phyloP scores from a whole-genome alignment of 352 stramenopile species.

The Globisporangium middletonii region DNA sequence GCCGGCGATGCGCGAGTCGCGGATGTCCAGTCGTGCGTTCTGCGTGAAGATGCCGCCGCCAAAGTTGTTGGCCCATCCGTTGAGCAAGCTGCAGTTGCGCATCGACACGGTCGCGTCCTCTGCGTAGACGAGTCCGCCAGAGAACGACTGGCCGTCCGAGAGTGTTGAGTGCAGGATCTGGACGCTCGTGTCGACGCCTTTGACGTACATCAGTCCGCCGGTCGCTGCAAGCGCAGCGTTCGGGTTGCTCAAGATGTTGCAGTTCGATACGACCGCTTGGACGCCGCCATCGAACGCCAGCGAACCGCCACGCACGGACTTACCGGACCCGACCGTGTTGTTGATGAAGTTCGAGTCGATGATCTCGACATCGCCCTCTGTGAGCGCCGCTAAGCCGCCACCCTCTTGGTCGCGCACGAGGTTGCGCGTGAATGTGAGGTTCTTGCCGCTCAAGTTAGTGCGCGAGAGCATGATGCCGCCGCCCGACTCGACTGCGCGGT shows the following conservation, averaged over 20 bases:
- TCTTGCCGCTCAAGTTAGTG: slow-evolving; percentile 17
- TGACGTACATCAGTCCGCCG: slow-evolving; percentile 42
- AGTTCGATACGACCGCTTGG: slow-evolving; percentile 21
- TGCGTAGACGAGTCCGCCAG: slow-evolving; percentile 43
- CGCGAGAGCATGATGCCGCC: slow-evolving; percentile 23
- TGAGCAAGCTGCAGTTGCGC: slow-evolving; percentile 26
- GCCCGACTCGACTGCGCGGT: slow-evolving; percentile 19
- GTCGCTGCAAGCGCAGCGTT: slow-evolving; percentile 18
- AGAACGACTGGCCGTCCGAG: slow-evolving; percentile 27
- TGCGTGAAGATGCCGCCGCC: slow-evolving; percentile 40
- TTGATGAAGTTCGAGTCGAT: slow-evolving; percentile 27
- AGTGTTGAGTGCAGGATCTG: slow-evolving; percentile 31
- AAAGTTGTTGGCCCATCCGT: slow-evolving; percentile 39
- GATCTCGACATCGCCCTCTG: slow-evolving; percentile 11
- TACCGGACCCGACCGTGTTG: slow-evolving; percentile 24
- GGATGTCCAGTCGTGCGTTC: slow-evolving; percentile 16
- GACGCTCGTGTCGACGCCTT: slow-evolving; percentile 24
- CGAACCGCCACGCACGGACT: slow-evolving; percentile 16
- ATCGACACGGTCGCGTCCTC: slow-evolving; percentile 20
- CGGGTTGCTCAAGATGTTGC: slow-evolving; percentile 23
- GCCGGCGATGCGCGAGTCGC: slow-evolving; percentile 18
- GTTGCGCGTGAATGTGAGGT: slow-evolving; percentile 21
- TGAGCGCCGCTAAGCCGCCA: slow-evolving; percentile 24
- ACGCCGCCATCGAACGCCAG: slow-evolving; percentile 20
- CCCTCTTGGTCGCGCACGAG: slow-evolving; percentile 14